These are phyloP conservation scores for Jatropha curcas DNA, from an alignment of 345 rosid species.

Conservation along the genomic window DNA sequence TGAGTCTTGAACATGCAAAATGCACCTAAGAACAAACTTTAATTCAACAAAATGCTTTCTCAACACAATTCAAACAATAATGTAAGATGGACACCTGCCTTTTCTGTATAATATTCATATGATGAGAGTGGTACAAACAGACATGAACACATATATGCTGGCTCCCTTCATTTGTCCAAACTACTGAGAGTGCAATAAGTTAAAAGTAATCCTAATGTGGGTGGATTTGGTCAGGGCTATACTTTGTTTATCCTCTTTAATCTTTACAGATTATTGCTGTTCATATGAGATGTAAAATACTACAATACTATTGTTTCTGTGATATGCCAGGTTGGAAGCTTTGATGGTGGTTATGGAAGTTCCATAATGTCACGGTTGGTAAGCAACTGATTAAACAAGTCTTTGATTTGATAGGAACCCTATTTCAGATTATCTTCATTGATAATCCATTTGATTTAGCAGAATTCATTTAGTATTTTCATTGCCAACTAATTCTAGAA, in stretches of 20 bases:
- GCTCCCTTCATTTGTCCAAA: not conserved
- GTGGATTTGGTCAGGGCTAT: too few relatives aligned
- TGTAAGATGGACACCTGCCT: too few relatives aligned
- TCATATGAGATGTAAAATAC: not conserved
- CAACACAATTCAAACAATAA: too few relatives aligned
- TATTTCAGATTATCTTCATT: too few relatives aligned
- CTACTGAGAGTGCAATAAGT: not conserved
- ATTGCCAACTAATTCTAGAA: not conserved
- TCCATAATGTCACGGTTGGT: conserved; percentile 97
- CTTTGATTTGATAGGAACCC: not conserved
- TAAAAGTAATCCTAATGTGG: too few relatives aligned
- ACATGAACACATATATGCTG: not conserved
- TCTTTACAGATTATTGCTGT: not conserved
- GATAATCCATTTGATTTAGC: not conserved
- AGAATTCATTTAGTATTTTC: not conserved
- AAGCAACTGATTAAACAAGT: conserved; percentile 12
- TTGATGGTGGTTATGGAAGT: conserved; percentile 98
- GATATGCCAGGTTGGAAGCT: conserved; percentile 85
- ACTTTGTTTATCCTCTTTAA: not conserved
- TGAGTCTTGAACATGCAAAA: too few relatives aligned
- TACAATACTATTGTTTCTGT: not conserved
- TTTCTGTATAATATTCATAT: not conserved
- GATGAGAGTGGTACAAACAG: not conserved
- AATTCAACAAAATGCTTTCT: too few relatives aligned
- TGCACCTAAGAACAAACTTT: too few relatives aligned